Evolutionary conservation across 441 rosid species (phyloP), one percentile per base, ranked within the genome.

Genomic region (Jatropha podagrica): DNA sequence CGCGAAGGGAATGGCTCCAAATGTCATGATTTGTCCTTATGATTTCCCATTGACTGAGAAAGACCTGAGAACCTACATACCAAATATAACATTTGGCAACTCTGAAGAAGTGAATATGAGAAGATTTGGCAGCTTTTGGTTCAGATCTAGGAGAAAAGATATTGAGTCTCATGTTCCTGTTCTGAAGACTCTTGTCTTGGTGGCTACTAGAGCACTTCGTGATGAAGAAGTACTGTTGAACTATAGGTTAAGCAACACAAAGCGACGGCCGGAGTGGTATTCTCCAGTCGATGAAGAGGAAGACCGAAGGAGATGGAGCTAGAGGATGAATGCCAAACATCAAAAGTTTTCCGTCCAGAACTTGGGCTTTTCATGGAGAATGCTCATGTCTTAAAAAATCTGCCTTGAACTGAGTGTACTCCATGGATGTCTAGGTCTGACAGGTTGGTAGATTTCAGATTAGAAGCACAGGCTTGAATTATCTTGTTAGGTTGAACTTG

Each of bases 1-100:
- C 2, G 86, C 86, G 2, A 85, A 88, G 81, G 95, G 80, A 13
- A 81, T 85, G 89, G 85, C 73, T 64, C 93, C 97, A 17, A 95
- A 95, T 77, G 97, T 89, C 44, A 92, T 91, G 94, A 73, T 92
- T 64, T 92, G 93, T 64, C 92, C 97, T 8, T 91, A 89, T 37
- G 94, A 92, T 80, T 95, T 92, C 77, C 98, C 91, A 7, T 80
- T 91, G 80, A 79, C 84, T 37, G 92, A 88, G 80, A 79, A 81
- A 69, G 78, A 73, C 27, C 85, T 89, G 94, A 88, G 97, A 81
- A 38, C 86, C 46, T 95, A 85, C 77, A 88, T 95, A 68, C 98
- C 97, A 1, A 94, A 95, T 72, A 46, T 90, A 75, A 73, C 71
- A 23, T 88, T 86, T 38, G 92, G 86, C 64, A 80, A 78, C 59